Conservation (phyloP, 2,329 filamentous ascomycete genomes). For the Ophiostoma pallidulum region DNA sequence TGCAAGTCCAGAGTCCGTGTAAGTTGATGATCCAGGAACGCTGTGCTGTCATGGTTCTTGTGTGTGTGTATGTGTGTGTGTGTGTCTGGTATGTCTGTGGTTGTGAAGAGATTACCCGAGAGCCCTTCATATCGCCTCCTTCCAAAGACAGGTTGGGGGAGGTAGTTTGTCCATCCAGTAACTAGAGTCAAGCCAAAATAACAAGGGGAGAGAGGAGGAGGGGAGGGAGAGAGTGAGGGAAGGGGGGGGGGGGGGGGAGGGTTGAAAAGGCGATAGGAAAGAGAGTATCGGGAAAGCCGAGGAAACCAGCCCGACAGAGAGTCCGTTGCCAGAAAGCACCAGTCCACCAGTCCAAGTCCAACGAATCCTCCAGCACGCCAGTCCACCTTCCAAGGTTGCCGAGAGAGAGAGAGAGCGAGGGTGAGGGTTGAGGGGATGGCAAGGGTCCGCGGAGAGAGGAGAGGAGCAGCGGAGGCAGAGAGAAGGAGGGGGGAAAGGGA, state of each 20-base stretch:
- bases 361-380: neutral
- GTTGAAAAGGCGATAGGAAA: too few species aligned
- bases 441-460: too few species aligned
- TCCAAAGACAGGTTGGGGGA: conserved; percentile 2
- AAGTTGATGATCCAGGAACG: conserved; percentile 53
- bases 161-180: conserved; percentile 2
- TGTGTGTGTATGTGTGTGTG: neutral
- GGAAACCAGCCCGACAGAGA: conserved; percentile 3
- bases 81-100: too few species aligned
- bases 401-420: neutral
- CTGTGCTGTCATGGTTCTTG: conserved; percentile 7
- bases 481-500: neutral
- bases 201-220: neutral
- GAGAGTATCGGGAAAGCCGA: neutral
- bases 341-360: neutral
- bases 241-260: too few species aligned
- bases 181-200: conserved; percentile 2
- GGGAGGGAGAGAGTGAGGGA: neutral
- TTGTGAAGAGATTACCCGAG: too few species aligned
- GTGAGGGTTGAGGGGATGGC: neutral
- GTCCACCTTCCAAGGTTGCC: conserved; percentile 4
- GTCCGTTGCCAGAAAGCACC: conserved; percentile 6
- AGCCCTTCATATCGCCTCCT: conserved; percentile 1
- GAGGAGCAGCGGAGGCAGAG: neutral
- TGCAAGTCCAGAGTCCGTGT: conserved; percentile 71